phyloP scores from a whole-genome alignment of 108 stramenopile genomes.

The Mediolabrus comicus region DNA sequence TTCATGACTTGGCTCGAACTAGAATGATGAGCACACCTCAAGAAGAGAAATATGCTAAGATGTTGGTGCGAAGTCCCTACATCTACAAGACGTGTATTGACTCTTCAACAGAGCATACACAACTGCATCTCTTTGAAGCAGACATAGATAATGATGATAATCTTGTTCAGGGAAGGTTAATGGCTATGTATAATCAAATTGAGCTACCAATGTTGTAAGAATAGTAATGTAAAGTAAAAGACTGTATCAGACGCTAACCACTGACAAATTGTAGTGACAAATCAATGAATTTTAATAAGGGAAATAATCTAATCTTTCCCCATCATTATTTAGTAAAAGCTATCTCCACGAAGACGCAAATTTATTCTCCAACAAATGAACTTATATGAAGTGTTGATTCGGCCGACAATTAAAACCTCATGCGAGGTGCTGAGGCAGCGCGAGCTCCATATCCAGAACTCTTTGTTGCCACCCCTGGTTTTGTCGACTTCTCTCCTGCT shows the following conservation, averaged over 20 bases:
- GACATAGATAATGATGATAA: background rate
- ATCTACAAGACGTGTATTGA: background rate
- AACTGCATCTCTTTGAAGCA: background rate
- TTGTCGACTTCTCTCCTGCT: conserved; percentile 20
- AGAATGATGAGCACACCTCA: background rate
- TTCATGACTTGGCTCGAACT: background rate
- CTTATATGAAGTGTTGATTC: background rate
- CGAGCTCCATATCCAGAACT: conserved; percentile 13
- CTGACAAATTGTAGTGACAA: background rate
- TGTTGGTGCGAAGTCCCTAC: background rate
- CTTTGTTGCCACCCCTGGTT: background rate
- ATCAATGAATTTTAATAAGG: background rate
- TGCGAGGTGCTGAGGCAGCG: conserved; percentile 28
- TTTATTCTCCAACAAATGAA: background rate
- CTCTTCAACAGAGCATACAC: background rate
- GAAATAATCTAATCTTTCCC: background rate
- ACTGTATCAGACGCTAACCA: no score
- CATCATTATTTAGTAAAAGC: background rate
- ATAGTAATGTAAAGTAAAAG: no score
- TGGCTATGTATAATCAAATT: background rate
- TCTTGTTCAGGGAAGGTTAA: background rate
- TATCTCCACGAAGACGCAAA: background rate
- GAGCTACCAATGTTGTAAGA: background rate
- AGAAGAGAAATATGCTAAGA: background rate
- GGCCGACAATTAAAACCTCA: conserved; percentile 12